These are phyloP conservation scores for Trametes pubescens DNA, from an alignment of 1,284 basidiomycete genomes.

Conservation along the genomic window DNA sequence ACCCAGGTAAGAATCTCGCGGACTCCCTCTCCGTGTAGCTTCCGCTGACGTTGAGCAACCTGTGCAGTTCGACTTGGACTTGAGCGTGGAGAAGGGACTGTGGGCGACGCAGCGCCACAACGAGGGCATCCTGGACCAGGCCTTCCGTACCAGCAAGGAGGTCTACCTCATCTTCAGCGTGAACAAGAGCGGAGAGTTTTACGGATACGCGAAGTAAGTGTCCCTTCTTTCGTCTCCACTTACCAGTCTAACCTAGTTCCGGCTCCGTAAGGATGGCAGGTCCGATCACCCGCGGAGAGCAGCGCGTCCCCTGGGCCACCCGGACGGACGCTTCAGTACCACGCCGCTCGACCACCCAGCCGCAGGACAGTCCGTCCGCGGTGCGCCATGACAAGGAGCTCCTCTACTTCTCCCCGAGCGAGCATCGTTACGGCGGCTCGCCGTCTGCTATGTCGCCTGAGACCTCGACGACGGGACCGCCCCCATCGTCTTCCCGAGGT, in stretches of 20 bases:
- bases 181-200: constrained; percentile 92
- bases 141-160: constrained; percentile 86
- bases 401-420: constrained; percentile 51
- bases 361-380: constrained; percentile 32
- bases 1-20: constrained; percentile 63
- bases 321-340: constrained; percentile 49
- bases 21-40: background rate
- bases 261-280: constrained; percentile 64
- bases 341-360: constrained; percentile 32
- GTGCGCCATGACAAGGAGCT: constrained; percentile 26
- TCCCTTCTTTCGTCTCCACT: background rate
- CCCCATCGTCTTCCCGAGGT: background rate
- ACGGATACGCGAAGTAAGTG: constrained; percentile 82
- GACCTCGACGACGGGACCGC: constrained; percentile 1
- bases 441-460: constrained; percentile 35
- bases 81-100: constrained; percentile 81
- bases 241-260: constrained; percentile 7
- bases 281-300: constrained; percentile 59
- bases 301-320: constrained; percentile 67
- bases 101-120: constrained; percentile 98
- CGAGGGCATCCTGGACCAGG: constrained; percentile 89
- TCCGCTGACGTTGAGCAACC: background rate
- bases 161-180: constrained; percentile 93
- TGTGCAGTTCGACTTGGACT: constrained; percentile 79
- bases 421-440: constrained; percentile 53